phyloP scores from a whole-genome alignment of 1,139 yeast species.

The Sugiyamaella grinbergsii region DNA sequence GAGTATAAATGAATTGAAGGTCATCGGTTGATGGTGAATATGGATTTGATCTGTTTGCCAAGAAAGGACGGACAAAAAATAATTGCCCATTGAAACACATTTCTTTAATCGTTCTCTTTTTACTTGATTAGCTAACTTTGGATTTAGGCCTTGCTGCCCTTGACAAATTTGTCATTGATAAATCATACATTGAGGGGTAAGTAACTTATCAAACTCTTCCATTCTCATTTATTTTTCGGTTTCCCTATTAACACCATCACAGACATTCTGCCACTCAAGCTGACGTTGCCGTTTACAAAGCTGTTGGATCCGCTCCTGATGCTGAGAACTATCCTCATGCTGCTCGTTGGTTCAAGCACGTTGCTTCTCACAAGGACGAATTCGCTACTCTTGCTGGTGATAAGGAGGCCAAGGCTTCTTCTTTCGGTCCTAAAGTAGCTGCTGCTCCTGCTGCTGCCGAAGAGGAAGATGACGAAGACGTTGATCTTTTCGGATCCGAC shows the following conservation, averaged over 20 bases:
- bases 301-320: conserved; percentile 67
- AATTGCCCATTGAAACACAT: too few relatives aligned
- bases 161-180: conserved; percentile 85
- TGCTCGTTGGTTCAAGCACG: conserved; percentile 98
- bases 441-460: conserved; percentile 59
- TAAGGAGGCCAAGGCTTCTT: conserved; percentile 41
- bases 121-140: conserved; percentile 1
- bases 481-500: conserved; percentile 91
- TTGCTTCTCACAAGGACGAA: conserved; percentile 87
- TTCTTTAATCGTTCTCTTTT: too few relatives aligned
- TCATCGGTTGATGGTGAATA: too few relatives aligned
- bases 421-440: conserved; percentile 72
- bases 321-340: conserved; percentile 83
- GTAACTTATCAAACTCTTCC: conserved; percentile 37
- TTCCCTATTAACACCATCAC: conserved; percentile 8
- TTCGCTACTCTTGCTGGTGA: conserved; percentile 53
- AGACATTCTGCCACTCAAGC: conserved; percentile 69
- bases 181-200: conserved; percentile 94
- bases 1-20: conserved; percentile 27
- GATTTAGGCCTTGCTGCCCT: conserved; percentile 69
- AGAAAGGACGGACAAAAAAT: too few relatives aligned
- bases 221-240: conserved; percentile 14
- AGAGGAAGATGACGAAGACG: conserved; percentile 82
- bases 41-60: too few relatives aligned
- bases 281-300: conserved; percentile 88